Evolutionary conservation across 2,329 filamentous ascomycete genomes (phyloP).

Genomic region (Fusarium anthophilum): DNA sequence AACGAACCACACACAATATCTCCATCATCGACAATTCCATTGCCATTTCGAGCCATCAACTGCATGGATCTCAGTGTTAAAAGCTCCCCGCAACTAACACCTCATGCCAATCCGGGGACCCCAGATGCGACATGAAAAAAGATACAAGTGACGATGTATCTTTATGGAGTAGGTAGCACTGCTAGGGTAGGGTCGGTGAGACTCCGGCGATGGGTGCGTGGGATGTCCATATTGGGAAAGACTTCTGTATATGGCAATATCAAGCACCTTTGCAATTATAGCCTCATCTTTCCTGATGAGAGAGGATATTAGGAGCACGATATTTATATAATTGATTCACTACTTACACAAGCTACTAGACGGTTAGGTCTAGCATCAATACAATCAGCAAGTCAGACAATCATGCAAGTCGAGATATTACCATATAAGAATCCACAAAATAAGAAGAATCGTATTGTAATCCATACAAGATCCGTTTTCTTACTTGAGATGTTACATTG

Average conservation of each 20-base stretch:
- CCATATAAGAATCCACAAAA: neutral
- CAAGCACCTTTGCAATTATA: constrained; percentile 2
- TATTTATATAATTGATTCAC: neutral
- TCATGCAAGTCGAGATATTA: neutral
- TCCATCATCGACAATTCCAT: neutral
- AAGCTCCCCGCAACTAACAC: neutral
- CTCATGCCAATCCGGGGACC: constrained; percentile 36
- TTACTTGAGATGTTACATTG: neutral
- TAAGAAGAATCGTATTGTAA: neutral
- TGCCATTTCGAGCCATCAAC: neutral
- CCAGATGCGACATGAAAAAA: constrained; percentile 25
- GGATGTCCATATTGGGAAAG: neutral
- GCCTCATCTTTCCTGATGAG: neutral
- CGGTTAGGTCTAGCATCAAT: neutral
- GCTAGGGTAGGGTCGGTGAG: constrained; percentile 7
- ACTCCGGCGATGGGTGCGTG: constrained; percentile 14
- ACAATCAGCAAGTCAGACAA: neutral
- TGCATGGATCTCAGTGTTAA: neutral
- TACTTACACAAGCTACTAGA: no score
- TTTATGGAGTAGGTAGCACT: neutral
- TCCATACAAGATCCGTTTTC: neutral
- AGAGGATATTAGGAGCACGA: neutral
- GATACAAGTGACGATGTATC: neutral
- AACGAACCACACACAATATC: neutral
- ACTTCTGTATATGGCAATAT: constrained; percentile 20